Evolutionary conservation across 2,329 filamentous ascomycete genomes (phyloP), one percentile per base, ranked within the genome.

Genomic region (Alternaria sp.): DNA sequence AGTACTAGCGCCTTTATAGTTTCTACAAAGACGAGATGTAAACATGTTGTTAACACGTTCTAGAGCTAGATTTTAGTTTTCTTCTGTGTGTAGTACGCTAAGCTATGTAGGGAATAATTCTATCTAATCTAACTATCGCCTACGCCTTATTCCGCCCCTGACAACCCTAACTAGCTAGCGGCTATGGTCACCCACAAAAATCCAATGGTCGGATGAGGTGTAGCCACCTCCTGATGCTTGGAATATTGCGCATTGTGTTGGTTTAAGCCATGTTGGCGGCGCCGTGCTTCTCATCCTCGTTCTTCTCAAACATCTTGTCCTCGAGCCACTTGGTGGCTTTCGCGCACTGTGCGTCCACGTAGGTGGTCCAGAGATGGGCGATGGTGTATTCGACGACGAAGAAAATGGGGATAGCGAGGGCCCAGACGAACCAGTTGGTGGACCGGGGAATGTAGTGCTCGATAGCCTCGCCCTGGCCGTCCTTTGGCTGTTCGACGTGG

Each of bases 341-440:
- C 0, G 84, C 85, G 66, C 85, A 87, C 62, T 82, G 81, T 4
- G 81, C 79, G 67, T 87, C 84, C 20, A 87, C 83, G 69, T 85
- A 85, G 20, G 78, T 82, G 28, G 84, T 86, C 85, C 85, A 87
- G 56, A 84, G 74, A 64, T 82, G 81, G 0, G 84, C 85, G 18
- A 81, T 79, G 2, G 79, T 75, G 71, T 87, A 87, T 2, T 85
- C 81, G 23, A 86, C 65, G 1, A 65, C 73, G 44, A 85, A 81
- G 76, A 84, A 86, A 7, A 81, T 72, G 6, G 84, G 77, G 15
- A 86, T 82, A n/a, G 81, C 79, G 21, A 83, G 69, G 3, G 75
- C 75, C 60, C 84, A 82, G 12, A 79, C 68, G 28, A 75, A 65
- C 68, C 78, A 77, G 5, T 80, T 76, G 4, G 75, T 71, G 9